Percentiles rank a stretch among this genome's conserved stretches.
These are phyloP conservation scores for Rhizopus arrhizus DNA, from an alignment of 371 early-diverging fungal genomes.

Conservation along the genomic window DNA sequence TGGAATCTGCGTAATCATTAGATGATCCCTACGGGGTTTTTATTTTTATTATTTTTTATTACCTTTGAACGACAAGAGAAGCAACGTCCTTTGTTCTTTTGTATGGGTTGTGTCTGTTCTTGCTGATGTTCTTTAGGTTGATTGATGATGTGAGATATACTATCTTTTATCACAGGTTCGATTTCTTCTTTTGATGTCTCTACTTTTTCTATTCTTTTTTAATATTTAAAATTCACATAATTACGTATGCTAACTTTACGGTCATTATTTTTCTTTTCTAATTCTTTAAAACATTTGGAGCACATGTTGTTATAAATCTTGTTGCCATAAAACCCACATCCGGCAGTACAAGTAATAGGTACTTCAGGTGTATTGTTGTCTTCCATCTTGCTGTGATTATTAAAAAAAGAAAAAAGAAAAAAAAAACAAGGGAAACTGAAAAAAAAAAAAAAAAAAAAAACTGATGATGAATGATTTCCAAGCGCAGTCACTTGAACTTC, in stretches of 20 bases:
- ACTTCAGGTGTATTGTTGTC: constrained; percentile 58
- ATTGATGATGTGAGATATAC: neutral
- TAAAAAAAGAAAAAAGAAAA: constrained; percentile 2
- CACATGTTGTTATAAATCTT: constrained; percentile 77
- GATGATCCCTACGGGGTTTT: neutral
- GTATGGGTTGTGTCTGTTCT: constrained; percentile 32
- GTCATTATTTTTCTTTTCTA: constrained; percentile 17
- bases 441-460: constrained; percentile 5
- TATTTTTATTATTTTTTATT: constrained; percentile 22
- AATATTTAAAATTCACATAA: neutral
- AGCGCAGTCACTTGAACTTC: neutral
- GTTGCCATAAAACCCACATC: constrained; percentile 69
- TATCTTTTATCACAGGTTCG: neutral
- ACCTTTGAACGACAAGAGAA: constrained; percentile 73
- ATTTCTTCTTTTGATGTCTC: neutral
- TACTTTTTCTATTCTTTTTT: neutral
- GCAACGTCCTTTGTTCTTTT: constrained; percentile 75
- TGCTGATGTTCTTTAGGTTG: neutral
- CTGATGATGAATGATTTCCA: constrained; percentile 4
- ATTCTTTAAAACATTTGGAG: constrained; percentile 76
- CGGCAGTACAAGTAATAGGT: constrained; percentile 63
- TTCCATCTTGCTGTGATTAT: constrained; percentile 47
- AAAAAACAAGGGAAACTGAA: constrained; percentile 4
- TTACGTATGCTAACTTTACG: constrained; percentile 2
- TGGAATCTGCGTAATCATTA: constrained; percentile 53